phyloP scores from a whole-genome alignment of 306 rosid genomes.

The Cotoneaster glaucophyllus region DNA sequence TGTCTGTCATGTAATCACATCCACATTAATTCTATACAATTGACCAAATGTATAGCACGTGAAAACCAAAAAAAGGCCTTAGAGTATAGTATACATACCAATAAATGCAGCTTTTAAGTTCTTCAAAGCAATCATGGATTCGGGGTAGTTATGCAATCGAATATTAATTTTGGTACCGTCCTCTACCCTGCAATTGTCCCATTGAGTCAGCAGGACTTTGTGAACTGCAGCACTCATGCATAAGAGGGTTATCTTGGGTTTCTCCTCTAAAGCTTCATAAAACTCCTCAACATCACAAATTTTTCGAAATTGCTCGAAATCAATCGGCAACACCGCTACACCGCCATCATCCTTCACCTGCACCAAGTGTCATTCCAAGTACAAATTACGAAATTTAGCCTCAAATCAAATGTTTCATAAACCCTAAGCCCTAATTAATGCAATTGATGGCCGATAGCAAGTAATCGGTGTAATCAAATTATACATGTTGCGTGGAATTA shows the following conservation, averaged over 20 bases:
- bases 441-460: not conserved
- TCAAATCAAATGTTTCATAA: not conserved
- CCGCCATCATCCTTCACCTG: slow-evolving; percentile 48
- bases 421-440: slow-evolving; percentile 9
- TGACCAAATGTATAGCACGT: not conserved
- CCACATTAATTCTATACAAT: not conserved
- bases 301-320: slow-evolving; percentile 55
- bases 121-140: slow-evolving; percentile 75
- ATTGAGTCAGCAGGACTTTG: slow-evolving; percentile 46
- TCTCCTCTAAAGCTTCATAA: slow-evolving; percentile 50
- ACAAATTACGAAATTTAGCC: not conserved
- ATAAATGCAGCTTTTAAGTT: slow-evolving; percentile 89
- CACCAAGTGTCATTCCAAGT: not conserved
- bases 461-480: not conserved
- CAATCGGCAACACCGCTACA: slow-evolving; percentile 45
- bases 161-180: slow-evolving; percentile 49
- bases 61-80: not conserved
- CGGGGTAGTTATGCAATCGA: slow-evolving; percentile 75
- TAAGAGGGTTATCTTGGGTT: slow-evolving; percentile 63
- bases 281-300: slow-evolving; percentile 38
- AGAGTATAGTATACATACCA: slow-evolving; percentile 36
- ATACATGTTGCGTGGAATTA: not conserved
- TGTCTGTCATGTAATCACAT: slow-evolving; percentile 46
- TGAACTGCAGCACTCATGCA: slow-evolving; percentile 76
- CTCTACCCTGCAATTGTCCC: slow-evolving; percentile 34